Percentiles rank a stretch among this genome's conserved stretches.
phyloP scores from a whole-genome alignment of 2,329 filamentous ascomycete species.

The Curvularia sp. region DNA sequence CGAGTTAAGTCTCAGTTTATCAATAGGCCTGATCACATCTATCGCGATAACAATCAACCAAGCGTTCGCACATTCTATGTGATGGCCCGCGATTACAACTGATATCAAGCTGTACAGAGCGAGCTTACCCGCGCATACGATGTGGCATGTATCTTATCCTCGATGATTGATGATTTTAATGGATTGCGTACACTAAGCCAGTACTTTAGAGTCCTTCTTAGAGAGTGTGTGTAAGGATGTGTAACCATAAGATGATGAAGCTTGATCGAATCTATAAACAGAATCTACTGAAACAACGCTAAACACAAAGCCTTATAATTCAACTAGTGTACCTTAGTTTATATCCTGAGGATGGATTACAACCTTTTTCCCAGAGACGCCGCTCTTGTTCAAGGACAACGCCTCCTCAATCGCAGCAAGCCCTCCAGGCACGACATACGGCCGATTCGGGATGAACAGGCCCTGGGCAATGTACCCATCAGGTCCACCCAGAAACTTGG shows the following conservation, averaged over 20 bases:
- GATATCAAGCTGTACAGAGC: background rate
- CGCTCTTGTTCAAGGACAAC: background rate
- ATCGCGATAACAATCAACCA: no score
- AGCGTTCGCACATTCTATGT: no score
- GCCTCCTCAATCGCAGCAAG: background rate
- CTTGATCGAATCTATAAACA: background rate
- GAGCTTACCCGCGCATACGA: background rate
- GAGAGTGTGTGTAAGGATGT: background rate
- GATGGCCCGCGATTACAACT: no score
- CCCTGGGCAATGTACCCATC: background rate
- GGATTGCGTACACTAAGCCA: no score
- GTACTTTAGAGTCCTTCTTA: no score
- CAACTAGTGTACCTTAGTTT: background rate
- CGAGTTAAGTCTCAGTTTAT: no score
- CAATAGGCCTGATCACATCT: no score
- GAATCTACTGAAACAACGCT: background rate
- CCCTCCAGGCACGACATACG: background rate
- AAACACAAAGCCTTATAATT: background rate
- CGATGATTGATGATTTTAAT: background rate
- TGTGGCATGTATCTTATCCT: background rate
- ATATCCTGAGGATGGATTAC: background rate
- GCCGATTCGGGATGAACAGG: background rate
- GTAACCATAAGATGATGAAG: background rate
- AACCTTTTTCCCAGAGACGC: background rate
- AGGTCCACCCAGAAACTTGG: background rate